Base-by-base conservation (phyloP, 75 land plant genomes). In the Sequoiadendron giganteum region DNA sequence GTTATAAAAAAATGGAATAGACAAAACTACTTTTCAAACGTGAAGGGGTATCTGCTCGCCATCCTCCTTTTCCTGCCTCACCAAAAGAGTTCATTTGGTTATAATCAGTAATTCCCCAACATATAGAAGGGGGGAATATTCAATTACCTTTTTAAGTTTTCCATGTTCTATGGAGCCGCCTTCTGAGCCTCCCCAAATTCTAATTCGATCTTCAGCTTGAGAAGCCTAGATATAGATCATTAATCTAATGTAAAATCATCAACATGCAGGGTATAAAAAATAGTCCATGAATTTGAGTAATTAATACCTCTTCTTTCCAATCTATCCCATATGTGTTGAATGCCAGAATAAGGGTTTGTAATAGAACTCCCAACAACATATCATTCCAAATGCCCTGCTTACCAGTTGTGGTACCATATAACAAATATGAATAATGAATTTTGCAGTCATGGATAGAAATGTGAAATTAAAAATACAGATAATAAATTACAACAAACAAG, bases 361-460 rank as follows among this genome's bases (percentile, higher is more conserved):
- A 39, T 28, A 55, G 0, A 38, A 86, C 78, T 11, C 87, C 87
- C 34, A 72, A 19, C 18, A 89, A 54, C 89, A 89, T 89, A 73
- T 87, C 87, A 28, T 39, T 85, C 87, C 87, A 89, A 13, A 89
- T 89, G 3, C 89, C 89, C 89, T 89, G 79, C 47, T 79, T 79
- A 39, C 43, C 43, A 79, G 43, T 32, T 79, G 8, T 75, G 10
- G 10, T 52, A 15, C 3, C 16, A 15, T 77, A 38, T 38, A 13
- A 34, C 3, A 16, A 34, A 38, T 39, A 36, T 38, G 36, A 38
- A 15, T 77, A 0, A 52, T 52, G 52, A 48, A 48, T 48, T 48
- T 48, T 10, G 9, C 52, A 48, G 0, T 48, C 52, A 48, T 48
- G 52, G 11, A 0, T 34, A 76, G 4, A 34, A 32, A 11, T 25